phyloP scores from a whole-genome alignment of 2,329 filamentous ascomycete genomes.

The Sphaceloma murrayae region DNA sequence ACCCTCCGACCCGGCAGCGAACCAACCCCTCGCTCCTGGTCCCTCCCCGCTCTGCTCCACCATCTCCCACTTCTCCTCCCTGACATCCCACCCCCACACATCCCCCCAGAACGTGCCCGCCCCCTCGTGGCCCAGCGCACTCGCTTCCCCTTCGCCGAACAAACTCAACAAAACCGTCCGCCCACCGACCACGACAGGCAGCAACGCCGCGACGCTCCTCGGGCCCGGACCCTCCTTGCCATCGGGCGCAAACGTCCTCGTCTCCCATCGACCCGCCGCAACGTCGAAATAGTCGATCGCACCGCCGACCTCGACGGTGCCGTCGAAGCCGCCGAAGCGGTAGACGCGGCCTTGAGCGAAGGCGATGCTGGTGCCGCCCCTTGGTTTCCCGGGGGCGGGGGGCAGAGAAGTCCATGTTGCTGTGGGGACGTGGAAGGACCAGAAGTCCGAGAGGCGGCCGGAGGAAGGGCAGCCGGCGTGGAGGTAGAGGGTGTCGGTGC shows the following conservation, averaged over 20 bases:
- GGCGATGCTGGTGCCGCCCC: constrained; percentile 60
- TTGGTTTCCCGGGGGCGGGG: constrained; percentile 54
- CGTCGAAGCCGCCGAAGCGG: constrained; percentile 74
- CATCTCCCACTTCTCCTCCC: constrained; percentile 28
- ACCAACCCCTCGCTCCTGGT: constrained; percentile 44
- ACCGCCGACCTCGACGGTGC: constrained; percentile 58
- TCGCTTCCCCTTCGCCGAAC: constrained; percentile 48
- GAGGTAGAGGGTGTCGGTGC: constrained; percentile 60
- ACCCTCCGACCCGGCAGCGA: constrained; percentile 35
- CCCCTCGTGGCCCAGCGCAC: constrained; percentile 43
- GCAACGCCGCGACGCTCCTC: constrained; percentile 42
- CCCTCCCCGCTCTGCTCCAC: constrained; percentile 23
- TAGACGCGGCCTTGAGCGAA: constrained; percentile 57
- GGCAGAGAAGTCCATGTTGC: constrained; percentile 59
- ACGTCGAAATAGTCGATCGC: constrained; percentile 53
- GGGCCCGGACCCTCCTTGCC: constrained; percentile 38
- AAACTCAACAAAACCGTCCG: constrained; percentile 39
- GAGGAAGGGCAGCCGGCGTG: constrained; percentile 64
- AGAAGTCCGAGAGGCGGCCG: constrained; percentile 59
- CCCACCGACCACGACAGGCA: constrained; percentile 33
- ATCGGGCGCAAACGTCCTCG: constrained; percentile 33
- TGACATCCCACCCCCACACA: constrained; percentile 40
- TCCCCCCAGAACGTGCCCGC: constrained; percentile 49
- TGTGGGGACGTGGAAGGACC: constrained; percentile 62
- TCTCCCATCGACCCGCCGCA: constrained; percentile 34